Evolutionary conservation across 2,329 filamentous ascomycete genomes (phyloP).

Genomic region (Colletotrichum sp.): DNA sequence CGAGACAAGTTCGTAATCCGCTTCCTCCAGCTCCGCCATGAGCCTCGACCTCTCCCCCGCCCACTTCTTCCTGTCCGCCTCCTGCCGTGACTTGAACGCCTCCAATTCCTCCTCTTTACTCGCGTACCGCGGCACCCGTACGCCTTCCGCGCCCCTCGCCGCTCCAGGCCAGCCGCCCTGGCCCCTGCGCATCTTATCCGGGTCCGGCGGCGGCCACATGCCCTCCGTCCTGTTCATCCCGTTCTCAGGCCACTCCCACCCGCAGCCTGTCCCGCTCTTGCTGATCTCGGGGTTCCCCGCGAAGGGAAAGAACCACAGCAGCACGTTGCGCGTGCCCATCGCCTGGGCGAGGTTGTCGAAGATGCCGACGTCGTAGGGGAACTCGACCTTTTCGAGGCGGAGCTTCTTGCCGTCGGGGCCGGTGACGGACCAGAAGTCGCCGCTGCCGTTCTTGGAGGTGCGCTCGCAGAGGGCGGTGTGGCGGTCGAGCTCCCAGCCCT

Average conservation of each 20-base stretch:
- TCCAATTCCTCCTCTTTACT: constrained; percentile 50
- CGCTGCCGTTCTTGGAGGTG: constrained; percentile 39
- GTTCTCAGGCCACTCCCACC: constrained; percentile 75
- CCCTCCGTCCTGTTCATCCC: constrained; percentile 71
- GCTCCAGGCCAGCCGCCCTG: constrained; percentile 40
- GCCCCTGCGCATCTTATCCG: constrained; percentile 60
- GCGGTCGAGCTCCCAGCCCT: constrained; percentile 75
- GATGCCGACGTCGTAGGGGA: constrained; percentile 82
- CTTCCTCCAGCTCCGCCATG: constrained; percentile 56
- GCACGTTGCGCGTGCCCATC: constrained; percentile 72
- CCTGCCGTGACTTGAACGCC: constrained; percentile 56
- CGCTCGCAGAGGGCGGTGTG: constrained; percentile 63
- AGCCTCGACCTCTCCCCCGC: constrained; percentile 38
- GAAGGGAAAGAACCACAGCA: constrained; percentile 75
- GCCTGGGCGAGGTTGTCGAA: constrained; percentile 76
- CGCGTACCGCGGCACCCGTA: constrained; percentile 36
- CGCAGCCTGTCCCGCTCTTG: constrained; percentile 41
- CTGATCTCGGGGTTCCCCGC: constrained; percentile 53
- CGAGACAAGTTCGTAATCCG: constrained; percentile 51
- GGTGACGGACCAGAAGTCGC: constrained; percentile 44
- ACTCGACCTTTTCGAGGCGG: constrained; percentile 70
- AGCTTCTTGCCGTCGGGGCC: constrained; percentile 46
- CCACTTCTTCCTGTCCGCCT: constrained; percentile 47
- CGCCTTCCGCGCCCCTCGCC: constrained; percentile 35
- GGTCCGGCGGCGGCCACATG: constrained; percentile 69